Evolutionary conservation across 2,329 filamentous ascomycete genomes (phyloP).

Genomic region (Scedosporium dehoogii): DNA sequence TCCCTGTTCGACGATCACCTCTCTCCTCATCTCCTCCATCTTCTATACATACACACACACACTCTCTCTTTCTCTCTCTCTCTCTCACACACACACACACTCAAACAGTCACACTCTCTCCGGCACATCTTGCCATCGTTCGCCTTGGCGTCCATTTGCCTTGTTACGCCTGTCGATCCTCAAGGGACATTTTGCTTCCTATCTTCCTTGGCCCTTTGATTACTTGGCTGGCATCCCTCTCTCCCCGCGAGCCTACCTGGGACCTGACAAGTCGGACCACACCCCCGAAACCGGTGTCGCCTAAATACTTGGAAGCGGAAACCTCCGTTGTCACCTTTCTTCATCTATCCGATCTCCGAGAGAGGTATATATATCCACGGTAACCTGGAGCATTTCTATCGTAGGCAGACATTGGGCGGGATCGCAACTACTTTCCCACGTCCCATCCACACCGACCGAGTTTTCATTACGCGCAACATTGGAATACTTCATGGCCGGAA

Average conservation of each 20-base stretch:
- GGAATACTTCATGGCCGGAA: background rate
- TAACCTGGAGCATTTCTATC: background rate
- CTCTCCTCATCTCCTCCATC: background rate
- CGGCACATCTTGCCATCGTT: background rate
- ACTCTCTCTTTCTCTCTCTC: too few species aligned
- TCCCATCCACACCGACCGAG: background rate
- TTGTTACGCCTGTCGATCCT: background rate
- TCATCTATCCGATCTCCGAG: background rate
- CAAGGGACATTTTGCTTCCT: background rate
- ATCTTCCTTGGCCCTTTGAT: background rate
- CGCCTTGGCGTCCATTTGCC: background rate
- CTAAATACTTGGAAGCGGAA: background rate
- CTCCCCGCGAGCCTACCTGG: background rate
- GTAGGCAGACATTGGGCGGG: background rate
- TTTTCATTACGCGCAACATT: background rate
- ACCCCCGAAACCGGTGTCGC: background rate
- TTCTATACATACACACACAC: too few species aligned
- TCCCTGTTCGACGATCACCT: background rate
- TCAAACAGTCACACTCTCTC: too few species aligned
- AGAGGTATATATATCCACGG: background rate
- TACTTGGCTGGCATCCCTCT: background rate
- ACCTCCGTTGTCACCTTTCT: background rate
- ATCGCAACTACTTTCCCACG: background rate
- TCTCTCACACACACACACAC: too few species aligned
- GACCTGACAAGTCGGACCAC: background rate